A percentile compares a stretch with the other conserved stretches of the same genome.
Conservation (phyloP, 106 monocot species). For the Triglochin maritima region DNA sequence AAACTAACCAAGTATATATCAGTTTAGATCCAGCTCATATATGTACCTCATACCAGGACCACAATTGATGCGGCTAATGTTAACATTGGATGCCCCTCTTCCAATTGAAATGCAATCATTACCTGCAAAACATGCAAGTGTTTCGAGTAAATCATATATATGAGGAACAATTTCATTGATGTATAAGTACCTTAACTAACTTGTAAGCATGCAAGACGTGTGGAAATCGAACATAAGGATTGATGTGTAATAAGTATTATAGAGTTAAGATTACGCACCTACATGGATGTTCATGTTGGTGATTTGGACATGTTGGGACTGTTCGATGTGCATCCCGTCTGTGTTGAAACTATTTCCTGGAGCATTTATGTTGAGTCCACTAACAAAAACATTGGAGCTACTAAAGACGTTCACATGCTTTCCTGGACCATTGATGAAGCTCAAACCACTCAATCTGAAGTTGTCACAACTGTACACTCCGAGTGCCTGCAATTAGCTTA, state of each 20-base stretch:
- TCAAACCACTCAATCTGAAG: not conserved
- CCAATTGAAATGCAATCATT: conserved; percentile 19
- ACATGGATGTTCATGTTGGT: not conserved
- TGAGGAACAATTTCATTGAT: too few relatives aligned
- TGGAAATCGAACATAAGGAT: too few relatives aligned
- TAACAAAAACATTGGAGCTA: not conserved
- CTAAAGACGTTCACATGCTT: conserved; percentile 4
- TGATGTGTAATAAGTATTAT: too few relatives aligned
- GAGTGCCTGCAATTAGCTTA: not conserved
- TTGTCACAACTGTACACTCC: conserved; percentile 6
- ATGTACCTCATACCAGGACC: conserved; percentile 14
- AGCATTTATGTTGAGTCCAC: not conserved
- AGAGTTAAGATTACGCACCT: not conserved
- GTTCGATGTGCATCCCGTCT: conserved; percentile 7
- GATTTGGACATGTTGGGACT: conserved; percentile 1
- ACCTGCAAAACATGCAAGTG: not conserved
- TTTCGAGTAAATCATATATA: too few relatives aligned
- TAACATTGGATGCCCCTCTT: conserved; percentile 2
- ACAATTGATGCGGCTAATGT: conserved; percentile 14
- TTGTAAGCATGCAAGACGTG: too few relatives aligned
- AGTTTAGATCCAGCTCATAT: not conserved
- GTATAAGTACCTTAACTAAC: too few relatives aligned
- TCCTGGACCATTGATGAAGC: conserved; percentile 5
- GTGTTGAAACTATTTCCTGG: conserved; percentile 7
- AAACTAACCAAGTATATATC: too few relatives aligned